Evolutionary conservation across 495 filamentous ascomycete species (phyloP), one percentile per base, ranked within the genome.

Genomic region (Lindgomyces ingoldianus): DNA sequence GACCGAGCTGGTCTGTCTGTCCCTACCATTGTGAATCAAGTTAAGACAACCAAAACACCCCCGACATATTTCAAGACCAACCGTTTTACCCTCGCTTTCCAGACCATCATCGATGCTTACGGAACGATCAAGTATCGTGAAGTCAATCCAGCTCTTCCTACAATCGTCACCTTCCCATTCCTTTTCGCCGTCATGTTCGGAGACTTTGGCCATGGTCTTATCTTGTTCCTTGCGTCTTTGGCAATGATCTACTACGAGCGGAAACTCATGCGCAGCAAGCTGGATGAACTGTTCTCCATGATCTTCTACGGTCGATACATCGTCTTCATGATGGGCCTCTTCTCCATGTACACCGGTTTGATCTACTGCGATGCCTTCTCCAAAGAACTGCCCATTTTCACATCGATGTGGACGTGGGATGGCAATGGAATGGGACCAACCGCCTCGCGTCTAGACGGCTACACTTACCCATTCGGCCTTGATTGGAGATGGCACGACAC

Each of bases 111-210:
- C 76, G 91, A 98, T 70, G 93, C 95, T 50, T 99, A 99, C 73
- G 94, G 94, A 70, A 95, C 93, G 27, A 88, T 93, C 16, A 97
- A 96, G 72, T 99, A 99, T 75, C 87, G 87, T 55, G 94, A 99
- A 79, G 90, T 94, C 78, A 99, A 99, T 78, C 95, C 94, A 60
- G 94, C 91, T 55, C 79, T 97, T 25, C 92, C 92, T 21, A 93
- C 95, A 22, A 91, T 97, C 61, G 85, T 98, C 67, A 99, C 95
- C 16, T 98, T 98, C 75, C 94, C 94, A 12, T 98, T 99, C 79
- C 78, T 98, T 44, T 99, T 99, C 74, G 95, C 95, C 26, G 93
- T 97, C 81, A 98, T 98, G 94, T 98, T 98, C 70, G 94, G 94
- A 74, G 94, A 98, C 76, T 84, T 96, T 64, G 94, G 94, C 25